phyloP scores from a whole-genome alignment of 148 eudicot genomes.

The Polygonum aviculare region DNA sequence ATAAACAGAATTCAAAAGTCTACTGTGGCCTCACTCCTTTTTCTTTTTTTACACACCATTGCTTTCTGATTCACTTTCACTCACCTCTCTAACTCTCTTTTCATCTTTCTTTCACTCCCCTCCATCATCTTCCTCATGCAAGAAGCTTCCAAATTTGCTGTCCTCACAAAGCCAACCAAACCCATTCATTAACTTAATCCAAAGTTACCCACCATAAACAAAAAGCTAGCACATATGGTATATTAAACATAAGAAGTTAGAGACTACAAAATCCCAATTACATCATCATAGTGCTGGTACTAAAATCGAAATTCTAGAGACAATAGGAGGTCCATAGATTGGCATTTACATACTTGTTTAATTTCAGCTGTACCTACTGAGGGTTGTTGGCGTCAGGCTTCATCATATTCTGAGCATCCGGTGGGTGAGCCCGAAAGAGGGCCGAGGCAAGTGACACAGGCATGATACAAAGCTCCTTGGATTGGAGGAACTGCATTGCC shows the following conservation, averaged over 20 bases:
- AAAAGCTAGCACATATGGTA: neutral
- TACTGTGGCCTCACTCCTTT: neutral
- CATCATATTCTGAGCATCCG: conserved; percentile 20
- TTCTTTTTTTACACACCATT: neutral
- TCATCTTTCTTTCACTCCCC: neutral
- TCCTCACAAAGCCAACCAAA: neutral
- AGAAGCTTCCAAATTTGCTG: neutral
- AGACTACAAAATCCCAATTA: conserved; percentile 1
- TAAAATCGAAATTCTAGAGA: neutral
- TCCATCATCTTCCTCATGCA: neutral
- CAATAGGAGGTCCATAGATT: conserved; percentile 2
- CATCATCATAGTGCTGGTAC: conserved; percentile 5
- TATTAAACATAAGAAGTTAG: conserved; percentile 4
- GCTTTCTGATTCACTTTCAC: conserved; percentile 5
- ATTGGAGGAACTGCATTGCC: conserved; percentile 47
- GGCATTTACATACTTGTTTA: conserved; percentile 1
- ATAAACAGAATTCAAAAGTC: neutral
- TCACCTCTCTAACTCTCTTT: neutral
- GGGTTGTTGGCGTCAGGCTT: conserved; percentile 30
- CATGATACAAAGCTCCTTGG: conserved; percentile 48
- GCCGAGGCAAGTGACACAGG: conserved; percentile 40
- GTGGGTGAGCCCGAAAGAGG: conserved; percentile 34
- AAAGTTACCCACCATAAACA: neutral
- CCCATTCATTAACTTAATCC: neutral
- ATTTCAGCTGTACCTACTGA: conserved; percentile 14